Conservation (phyloP, 2,329 filamentous ascomycete species). For the Tympanopsis confertula region DNA sequence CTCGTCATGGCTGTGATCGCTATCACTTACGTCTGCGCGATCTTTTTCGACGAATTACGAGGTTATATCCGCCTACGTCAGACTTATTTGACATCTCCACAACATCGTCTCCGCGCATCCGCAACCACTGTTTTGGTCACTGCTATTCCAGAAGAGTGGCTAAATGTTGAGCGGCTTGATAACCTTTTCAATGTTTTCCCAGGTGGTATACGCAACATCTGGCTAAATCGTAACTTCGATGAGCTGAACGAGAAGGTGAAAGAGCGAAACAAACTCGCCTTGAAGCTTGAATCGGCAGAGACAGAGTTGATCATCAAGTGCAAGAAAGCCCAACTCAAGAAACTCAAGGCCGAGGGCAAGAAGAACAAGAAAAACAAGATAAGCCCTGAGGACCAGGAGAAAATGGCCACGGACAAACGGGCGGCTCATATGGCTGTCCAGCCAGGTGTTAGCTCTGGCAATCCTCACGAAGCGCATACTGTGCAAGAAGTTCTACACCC, state of each 20-base stretch:
- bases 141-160: slow-evolving; percentile 83
- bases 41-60: slow-evolving; percentile 76
- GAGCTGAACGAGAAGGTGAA: slow-evolving; percentile 75
- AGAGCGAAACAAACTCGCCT: slow-evolving; percentile 59
- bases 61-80: slow-evolving; percentile 89
- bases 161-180: slow-evolving; percentile 68
- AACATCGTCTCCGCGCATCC: slow-evolving; percentile 84
- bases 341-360: slow-evolving; percentile 52
- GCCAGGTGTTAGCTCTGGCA: slow-evolving; percentile 17
- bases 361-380: slow-evolving; percentile 41
- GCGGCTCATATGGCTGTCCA: slow-evolving; percentile 37
- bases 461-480: not conserved
- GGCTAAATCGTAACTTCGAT: slow-evolving; percentile 86
- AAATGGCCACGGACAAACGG: slow-evolving; percentile 32
- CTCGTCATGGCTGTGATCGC: slow-evolving; percentile 67
- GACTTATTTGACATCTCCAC: slow-evolving; percentile 84
- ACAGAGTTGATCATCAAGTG: slow-evolving; percentile 72
- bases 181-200: slow-evolving; percentile 92
- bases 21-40: slow-evolving; percentile 72
- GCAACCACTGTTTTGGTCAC: slow-evolving; percentile 92
- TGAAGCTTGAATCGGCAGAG: slow-evolving; percentile 67
- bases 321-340: slow-evolving; percentile 68
- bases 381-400: slow-evolving; percentile 35
- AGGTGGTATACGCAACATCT: slow-evolving; percentile 87
- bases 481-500: not conserved